Conservation (phyloP, 2,329 filamentous ascomycete genomes). For the Akanthomyces uredinophilus region DNA sequence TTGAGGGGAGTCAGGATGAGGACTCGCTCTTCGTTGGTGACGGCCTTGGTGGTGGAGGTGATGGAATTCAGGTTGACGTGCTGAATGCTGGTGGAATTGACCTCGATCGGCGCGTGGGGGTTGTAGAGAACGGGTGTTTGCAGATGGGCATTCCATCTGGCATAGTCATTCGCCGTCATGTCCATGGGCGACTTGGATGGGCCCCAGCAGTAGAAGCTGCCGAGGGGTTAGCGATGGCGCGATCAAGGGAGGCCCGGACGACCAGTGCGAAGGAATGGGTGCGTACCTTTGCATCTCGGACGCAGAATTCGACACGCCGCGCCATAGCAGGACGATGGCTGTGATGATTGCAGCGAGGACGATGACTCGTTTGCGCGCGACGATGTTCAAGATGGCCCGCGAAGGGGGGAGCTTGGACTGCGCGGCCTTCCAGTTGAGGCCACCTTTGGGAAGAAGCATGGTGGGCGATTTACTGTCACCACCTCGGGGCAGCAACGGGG, state of each 20-base stretch:
- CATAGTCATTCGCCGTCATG: constrained; percentile 87
- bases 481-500: neutral
- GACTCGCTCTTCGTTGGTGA: constrained; percentile 76
- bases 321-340: constrained; percentile 78
- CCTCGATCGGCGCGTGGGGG: constrained; percentile 78
- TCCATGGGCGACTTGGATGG: constrained; percentile 93
- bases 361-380: constrained; percentile 75
- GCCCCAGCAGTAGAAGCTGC: constrained; percentile 95
- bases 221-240: constrained; percentile 2
- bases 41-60: constrained; percentile 71
- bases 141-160: constrained; percentile 80
- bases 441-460: constrained; percentile 90
- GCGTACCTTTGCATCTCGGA: constrained; percentile 86
- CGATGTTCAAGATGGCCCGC: constrained; percentile 62
- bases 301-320: constrained; percentile 72
- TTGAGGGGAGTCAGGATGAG: constrained; percentile 90
- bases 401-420: constrained; percentile 72
- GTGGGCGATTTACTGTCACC: constrained; percentile 28
- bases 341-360: constrained; percentile 65
- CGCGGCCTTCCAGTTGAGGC: constrained; percentile 88
- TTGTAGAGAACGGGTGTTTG: constrained; percentile 96
- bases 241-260: neutral
- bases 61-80: constrained; percentile 81
- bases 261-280: neutral
- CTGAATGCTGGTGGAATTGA: constrained; percentile 76